Conservation (phyloP, 2,329 filamentous ascomycete genomes). For the Hymenoscyphus repandus region DNA sequence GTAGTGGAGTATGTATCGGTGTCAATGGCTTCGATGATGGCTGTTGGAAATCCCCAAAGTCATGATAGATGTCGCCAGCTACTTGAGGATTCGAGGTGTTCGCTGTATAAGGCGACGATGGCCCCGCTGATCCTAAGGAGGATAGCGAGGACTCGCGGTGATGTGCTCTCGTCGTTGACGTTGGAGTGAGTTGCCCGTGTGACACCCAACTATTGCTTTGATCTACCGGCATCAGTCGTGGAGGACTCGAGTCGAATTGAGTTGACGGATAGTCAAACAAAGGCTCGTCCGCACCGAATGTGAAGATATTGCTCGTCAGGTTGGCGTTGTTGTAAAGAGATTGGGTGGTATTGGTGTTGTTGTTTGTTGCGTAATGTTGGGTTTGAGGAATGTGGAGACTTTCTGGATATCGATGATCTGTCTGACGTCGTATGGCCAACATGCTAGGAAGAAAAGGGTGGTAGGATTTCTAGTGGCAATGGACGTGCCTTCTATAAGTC, state of each 20-base stretch:
- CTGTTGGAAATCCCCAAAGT: slow-evolving; percentile 32
- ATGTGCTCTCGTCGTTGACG: slow-evolving; percentile 32
- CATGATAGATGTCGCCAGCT: slow-evolving; percentile 41
- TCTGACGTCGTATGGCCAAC: slow-evolving; percentile 8
- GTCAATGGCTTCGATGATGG: slow-evolving; percentile 30
- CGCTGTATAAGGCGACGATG: slow-evolving; percentile 51
- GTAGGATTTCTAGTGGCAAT: slow-evolving; percentile 2
- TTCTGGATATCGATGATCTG: slow-evolving; percentile 1
- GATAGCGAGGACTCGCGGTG: slow-evolving; percentile 58
- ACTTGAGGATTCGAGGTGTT: slow-evolving; percentile 55
- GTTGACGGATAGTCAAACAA: slow-evolving; percentile 4
- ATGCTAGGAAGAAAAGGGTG: neutral
- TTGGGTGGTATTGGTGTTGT: neutral
- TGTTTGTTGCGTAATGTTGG: neutral
- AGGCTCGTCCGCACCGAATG: slow-evolving; percentile 3
- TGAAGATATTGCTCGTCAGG: neutral
- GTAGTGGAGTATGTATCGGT: slow-evolving; percentile 30
- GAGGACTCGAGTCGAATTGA: slow-evolving; percentile 2
- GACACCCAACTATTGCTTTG: slow-evolving; percentile 26
- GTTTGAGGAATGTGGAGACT: slow-evolving; percentile 2
- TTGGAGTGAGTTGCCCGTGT: slow-evolving; percentile 31
- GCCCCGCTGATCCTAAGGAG: slow-evolving; percentile 55
- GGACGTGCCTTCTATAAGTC: neutral
- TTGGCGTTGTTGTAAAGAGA: neutral
- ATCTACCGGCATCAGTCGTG: slow-evolving; percentile 28